Conservation (phyloP, 1,284 basidiomycete species). For the Cryptococcus wingfieldii region DNA sequence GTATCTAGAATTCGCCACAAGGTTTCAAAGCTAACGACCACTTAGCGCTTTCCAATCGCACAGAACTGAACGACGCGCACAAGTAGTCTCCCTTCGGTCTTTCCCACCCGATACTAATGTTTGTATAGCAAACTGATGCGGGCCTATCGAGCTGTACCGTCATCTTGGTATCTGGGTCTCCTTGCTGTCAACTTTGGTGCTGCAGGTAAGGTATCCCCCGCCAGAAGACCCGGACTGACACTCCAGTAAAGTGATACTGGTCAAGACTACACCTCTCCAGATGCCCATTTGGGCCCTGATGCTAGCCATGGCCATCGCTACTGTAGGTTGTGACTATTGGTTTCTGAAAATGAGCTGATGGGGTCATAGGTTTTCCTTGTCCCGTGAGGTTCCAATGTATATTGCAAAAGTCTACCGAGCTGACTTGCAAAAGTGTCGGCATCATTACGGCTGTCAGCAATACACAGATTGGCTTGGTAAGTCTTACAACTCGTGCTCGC, state of each 20-base stretch:
- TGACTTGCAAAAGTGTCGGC: slow-evolving; percentile 41
- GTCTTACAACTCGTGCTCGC: slow-evolving; percentile 2
- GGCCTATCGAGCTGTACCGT: slow-evolving; percentile 41
- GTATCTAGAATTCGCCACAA: slow-evolving; percentile 12
- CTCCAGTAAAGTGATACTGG: slow-evolving; percentile 41
- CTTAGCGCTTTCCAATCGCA: slow-evolving; percentile 44
- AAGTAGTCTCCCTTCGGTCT: slow-evolving; percentile 28
- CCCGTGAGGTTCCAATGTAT: slow-evolving; percentile 26
- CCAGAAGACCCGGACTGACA: not conserved
- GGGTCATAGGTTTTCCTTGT: slow-evolving; percentile 40
- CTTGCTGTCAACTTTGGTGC: slow-evolving; percentile 42
- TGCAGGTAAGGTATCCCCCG: slow-evolving; percentile 25
- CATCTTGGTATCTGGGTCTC: slow-evolving; percentile 45
- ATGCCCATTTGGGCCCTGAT: slow-evolving; percentile 53
- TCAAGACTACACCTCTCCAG: slow-evolving; percentile 51
- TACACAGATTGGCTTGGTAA: slow-evolving; percentile 49
- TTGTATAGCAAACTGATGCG: slow-evolving; percentile 42
- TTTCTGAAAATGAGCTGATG: slow-evolving; percentile 1
- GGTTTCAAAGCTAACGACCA: slow-evolving; percentile 2
- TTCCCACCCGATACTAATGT: not conserved
- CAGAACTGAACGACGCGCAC: slow-evolving; percentile 43
- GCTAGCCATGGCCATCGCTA: slow-evolving; percentile 50
- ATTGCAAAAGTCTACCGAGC: not conserved
- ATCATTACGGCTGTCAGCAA: slow-evolving; percentile 53
- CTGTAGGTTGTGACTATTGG: slow-evolving; percentile 20